Percentiles rank a stretch among this genome's conserved stretches.
Conservation (phyloP, 2,329 filamentous ascomycete genomes). For the Alternaria postmessia region DNA sequence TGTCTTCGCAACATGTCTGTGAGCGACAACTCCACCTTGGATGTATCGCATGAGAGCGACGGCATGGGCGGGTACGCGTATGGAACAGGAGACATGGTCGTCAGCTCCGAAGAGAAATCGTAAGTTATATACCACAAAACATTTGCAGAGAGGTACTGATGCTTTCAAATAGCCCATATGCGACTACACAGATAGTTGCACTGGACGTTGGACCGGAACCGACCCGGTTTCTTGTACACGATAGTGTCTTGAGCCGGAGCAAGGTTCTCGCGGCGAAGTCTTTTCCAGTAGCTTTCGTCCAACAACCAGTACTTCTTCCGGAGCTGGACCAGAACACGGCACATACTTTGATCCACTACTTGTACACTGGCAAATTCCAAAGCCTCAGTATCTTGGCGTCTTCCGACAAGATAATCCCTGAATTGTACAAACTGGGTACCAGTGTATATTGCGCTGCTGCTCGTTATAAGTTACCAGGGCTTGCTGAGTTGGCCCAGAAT, state of each 20-base stretch:
- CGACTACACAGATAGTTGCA: slow-evolving; percentile 24
- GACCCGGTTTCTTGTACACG: slow-evolving; percentile 35
- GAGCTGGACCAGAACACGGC: slow-evolving; percentile 36
- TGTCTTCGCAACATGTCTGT: neutral
- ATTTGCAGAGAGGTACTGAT: neutral
- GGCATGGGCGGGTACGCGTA: neutral
- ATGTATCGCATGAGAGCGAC: neutral
- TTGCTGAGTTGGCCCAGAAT: slow-evolving; percentile 35
- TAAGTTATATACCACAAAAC: neutral
- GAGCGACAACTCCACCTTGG: slow-evolving; percentile 5
- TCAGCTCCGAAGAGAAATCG: slow-evolving; percentile 12
- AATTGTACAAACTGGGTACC: slow-evolving; percentile 28
- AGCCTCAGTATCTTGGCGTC: slow-evolving; percentile 12
- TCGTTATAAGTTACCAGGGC: slow-evolving; percentile 34
- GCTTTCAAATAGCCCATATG: slow-evolving; percentile 25
- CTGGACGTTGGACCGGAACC: slow-evolving; percentile 32
- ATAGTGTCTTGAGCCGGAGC: slow-evolving; percentile 33
- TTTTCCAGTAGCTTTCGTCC: slow-evolving; percentile 14
- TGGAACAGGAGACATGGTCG: neutral
- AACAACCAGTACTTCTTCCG: slow-evolving; percentile 28
- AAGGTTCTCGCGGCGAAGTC: slow-evolving; percentile 28
- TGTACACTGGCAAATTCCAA: slow-evolving; percentile 37
- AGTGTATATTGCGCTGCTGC: slow-evolving; percentile 40
- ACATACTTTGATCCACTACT: slow-evolving; percentile 36
- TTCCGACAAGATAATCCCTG: slow-evolving; percentile 4